phyloP scores from a whole-genome alignment of 208 protist genomes.

The Wallacemonas collosoma region DNA sequence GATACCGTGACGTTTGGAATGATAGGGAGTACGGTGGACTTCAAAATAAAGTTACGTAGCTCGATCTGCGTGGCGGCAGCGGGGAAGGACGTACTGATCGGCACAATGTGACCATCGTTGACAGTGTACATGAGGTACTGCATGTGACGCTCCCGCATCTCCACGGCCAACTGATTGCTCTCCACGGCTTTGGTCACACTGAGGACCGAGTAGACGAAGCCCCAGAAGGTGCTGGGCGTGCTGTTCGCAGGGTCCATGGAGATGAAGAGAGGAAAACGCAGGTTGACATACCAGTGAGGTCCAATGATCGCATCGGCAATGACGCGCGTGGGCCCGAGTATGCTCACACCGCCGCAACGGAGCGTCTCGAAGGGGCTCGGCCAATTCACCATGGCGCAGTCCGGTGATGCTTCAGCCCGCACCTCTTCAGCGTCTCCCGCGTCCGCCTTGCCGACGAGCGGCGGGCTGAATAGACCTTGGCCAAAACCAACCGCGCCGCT shows the following conservation, averaged over 20 bases:
- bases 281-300: conserved; percentile 15
- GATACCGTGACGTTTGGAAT: neutral
- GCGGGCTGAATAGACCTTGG: too few relatives aligned
- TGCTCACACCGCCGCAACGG: conserved; percentile 8
- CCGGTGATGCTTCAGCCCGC: neutral
- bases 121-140: conserved; percentile 63
- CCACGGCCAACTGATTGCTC: conserved; percentile 18
- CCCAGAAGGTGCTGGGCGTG: conserved; percentile 60
- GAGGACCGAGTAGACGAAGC: conserved; percentile 44
- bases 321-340: conserved; percentile 12
- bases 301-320: conserved; percentile 8
- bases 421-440: too few relatives aligned
- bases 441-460: too few relatives aligned
- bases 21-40: conserved; percentile 2
- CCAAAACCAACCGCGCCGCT: neutral
- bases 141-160: conserved; percentile 23
- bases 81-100: conserved; percentile 33
- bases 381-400: conserved; percentile 13
- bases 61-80: conserved; percentile 17
- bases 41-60: conserved; percentile 30
- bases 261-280: conserved; percentile 17
- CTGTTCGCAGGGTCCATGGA: neutral
- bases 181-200: conserved; percentile 47
- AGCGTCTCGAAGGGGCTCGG: conserved; percentile 8
- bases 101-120: conserved; percentile 12